These are phyloP conservation scores for Tetrahymena thermophila DNA, from an alignment of 73 alveolate genomes.

Conservation along the genomic window DNA sequence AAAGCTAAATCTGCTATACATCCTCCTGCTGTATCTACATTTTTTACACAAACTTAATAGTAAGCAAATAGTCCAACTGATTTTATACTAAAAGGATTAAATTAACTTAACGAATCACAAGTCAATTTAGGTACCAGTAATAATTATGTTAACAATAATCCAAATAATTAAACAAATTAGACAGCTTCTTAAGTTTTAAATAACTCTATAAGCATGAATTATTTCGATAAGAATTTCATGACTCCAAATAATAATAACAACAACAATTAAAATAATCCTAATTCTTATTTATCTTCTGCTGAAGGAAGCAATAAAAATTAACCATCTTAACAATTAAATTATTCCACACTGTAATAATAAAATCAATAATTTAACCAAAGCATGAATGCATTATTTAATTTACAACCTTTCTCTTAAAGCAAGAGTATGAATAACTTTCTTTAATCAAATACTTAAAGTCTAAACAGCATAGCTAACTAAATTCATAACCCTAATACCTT, in stretches of 20 bases:
- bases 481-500: background rate
- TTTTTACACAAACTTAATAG: background rate
- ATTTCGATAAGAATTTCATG: background rate
- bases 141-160: background rate
- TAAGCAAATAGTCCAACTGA: background rate
- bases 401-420: background rate
- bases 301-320: background rate
- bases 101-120: background rate
- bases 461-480: background rate
- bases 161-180: background rate
- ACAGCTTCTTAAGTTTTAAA: background rate
- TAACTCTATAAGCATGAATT: background rate
- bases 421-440: background rate
- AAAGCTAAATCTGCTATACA: background rate
- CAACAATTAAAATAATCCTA: background rate
- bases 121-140: background rate
- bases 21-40: background rate
- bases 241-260: background rate
- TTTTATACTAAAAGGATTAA: background rate
- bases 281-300: background rate
- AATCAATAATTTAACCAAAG: background rate
- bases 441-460: background rate
- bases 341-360: background rate
- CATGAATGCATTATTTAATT: background rate
- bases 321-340: background rate